Evolutionary conservation across 805 yeast species (phyloP).

Genomic region (Candida sanyiensis): DNA sequence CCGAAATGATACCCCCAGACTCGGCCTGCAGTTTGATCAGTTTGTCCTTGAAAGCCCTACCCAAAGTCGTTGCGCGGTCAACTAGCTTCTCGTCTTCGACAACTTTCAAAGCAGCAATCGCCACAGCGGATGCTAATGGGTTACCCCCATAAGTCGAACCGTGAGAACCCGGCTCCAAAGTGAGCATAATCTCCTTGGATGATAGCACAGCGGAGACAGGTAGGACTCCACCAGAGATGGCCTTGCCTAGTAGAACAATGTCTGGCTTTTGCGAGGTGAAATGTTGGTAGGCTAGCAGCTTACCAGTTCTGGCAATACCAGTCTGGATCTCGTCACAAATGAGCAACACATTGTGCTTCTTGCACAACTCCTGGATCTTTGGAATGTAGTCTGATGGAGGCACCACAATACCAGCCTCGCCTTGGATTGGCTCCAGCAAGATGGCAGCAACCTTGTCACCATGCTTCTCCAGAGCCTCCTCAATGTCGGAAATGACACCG

Average conservation of each 20-base stretch:
- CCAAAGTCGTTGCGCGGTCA: conserved; percentile 68
- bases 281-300: conserved; percentile 87
- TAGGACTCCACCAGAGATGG: conserved; percentile 89
- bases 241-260: conserved; percentile 85
- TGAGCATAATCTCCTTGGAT: conserved; percentile 82
- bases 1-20: conserved; percentile 50
- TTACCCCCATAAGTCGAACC: conserved; percentile 98
- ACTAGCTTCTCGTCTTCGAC: conserved; percentile 82
- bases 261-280: conserved; percentile 77
- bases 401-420: conserved; percentile 97
- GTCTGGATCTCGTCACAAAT: conserved; percentile 98
- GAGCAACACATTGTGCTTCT: conserved; percentile 76
- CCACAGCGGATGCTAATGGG: conserved; percentile 88
- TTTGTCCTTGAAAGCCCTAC: conserved; percentile 60
- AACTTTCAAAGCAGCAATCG: conserved; percentile 89
- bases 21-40: conserved; percentile 46
- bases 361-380: conserved; percentile 68
- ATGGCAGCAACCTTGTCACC: conserved; percentile 91
- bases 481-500: conserved; percentile 82
- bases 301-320: conserved; percentile 96
- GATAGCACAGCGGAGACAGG: conserved; percentile 92
- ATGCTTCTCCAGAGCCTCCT: conserved; percentile 70
- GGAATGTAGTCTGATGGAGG: conserved; percentile 80
- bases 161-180: conserved; percentile 91
- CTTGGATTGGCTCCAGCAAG: conserved; percentile 92